Evolutionary conservation across 805 yeast species (phyloP).

Genomic region (Candida fluviatilis): DNA sequence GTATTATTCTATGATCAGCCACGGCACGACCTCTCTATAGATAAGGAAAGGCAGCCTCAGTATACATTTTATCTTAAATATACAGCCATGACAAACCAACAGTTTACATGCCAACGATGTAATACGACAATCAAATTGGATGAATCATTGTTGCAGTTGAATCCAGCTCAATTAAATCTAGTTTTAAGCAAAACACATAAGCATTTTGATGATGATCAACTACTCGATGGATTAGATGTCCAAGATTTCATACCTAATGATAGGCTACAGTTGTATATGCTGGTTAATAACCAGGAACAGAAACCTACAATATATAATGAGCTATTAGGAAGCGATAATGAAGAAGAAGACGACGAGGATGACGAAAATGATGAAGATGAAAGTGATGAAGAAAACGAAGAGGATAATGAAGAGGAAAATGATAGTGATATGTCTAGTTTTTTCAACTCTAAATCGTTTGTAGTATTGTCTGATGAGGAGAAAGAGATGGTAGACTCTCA

Average conservation of each 20-base stretch:
- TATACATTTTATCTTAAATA: too few species aligned
- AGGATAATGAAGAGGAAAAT: too few species aligned
- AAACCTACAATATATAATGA: neutral
- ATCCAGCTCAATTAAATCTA: conserved; percentile 50
- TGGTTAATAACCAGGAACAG: neutral
- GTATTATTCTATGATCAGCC: too few species aligned
- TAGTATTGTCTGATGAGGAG: neutral
- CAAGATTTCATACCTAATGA: neutral
- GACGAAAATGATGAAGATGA: neutral
- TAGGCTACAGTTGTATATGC: neutral
- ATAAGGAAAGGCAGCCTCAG: too few species aligned
- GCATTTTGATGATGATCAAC: neutral
- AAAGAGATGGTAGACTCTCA: neutral
- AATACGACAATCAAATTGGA: conserved; percentile 52
- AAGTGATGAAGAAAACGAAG: neutral
- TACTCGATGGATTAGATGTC: neutral
- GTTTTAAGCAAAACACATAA: conserved; percentile 28
- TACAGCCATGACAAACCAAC: conserved; percentile 8
- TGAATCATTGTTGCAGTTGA: conserved; percentile 46
- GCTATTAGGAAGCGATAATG: neutral
- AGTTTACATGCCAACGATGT: conserved; percentile 53
- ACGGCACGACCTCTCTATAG: too few species aligned
- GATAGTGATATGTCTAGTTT: neutral
- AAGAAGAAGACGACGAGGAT: neutral
- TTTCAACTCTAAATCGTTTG: neutral